These are phyloP conservation scores for Cladophialophora exuberans DNA, from an alignment of 2,329 filamentous ascomycete genomes.

Conservation along the genomic window DNA sequence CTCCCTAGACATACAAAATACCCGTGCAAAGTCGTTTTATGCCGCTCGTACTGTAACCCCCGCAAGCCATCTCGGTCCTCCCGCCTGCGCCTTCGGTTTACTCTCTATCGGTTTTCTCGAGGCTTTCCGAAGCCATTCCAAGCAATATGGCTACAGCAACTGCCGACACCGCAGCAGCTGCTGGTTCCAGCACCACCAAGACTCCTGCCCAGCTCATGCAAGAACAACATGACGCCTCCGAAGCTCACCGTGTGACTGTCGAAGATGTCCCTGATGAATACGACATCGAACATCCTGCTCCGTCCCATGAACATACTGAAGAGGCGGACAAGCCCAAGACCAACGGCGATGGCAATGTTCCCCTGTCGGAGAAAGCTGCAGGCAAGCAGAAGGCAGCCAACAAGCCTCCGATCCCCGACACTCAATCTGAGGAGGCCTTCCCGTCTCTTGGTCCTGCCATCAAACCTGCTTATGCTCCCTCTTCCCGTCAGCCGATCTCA, in stretches of 20 bases:
- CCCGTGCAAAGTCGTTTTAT: slow-evolving; percentile 13
- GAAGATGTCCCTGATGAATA: slow-evolving; percentile 85
- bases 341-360: slow-evolving; percentile 53
- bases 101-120: slow-evolving; percentile 27
- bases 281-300: slow-evolving; percentile 62
- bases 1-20: background rate
- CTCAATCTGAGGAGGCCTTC: slow-evolving; percentile 87
- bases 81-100: slow-evolving; percentile 24
- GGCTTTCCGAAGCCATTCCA: slow-evolving; percentile 27
- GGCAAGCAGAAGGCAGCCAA: slow-evolving; percentile 65
- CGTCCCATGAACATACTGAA: slow-evolving; percentile 41
- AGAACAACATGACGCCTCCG: slow-evolving; percentile 56
- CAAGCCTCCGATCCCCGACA: slow-evolving; percentile 66
- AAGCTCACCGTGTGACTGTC: slow-evolving; percentile 67
- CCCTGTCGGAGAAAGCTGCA: slow-evolving; percentile 65
- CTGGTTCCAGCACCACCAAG: slow-evolving; percentile 37
- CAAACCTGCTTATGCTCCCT: slow-evolving; percentile 76
- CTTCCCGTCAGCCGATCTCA: slow-evolving; percentile 64
- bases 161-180: slow-evolving; percentile 27
- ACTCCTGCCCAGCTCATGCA: slow-evolving; percentile 58
- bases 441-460: slow-evolving; percentile 78
- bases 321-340: slow-evolving; percentile 37
- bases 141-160: slow-evolving; percentile 26
- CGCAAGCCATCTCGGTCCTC: slow-evolving; percentile 20
- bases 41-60: slow-evolving; percentile 15